Evolutionary conservation across 2,329 filamentous ascomycete species (phyloP).

Genomic region (Myriangium duriaei): DNA sequence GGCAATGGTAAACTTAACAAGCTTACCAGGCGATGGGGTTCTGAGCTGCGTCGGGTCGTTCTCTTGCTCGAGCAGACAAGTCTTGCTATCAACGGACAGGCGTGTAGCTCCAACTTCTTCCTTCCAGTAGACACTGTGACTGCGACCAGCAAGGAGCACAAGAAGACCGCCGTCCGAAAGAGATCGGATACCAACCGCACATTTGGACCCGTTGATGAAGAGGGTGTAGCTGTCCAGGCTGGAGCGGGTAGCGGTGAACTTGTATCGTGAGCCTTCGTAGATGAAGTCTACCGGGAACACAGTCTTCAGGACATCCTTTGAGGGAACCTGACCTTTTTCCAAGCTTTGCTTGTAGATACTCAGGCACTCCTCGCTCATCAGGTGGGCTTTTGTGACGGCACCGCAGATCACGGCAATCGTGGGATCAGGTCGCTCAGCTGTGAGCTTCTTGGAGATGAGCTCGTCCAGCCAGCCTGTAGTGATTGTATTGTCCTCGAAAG

Average conservation of each 20-base stretch:
- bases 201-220: constrained; percentile 98
- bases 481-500: constrained; percentile 98
- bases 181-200: constrained; percentile 80
- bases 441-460: constrained; percentile 94
- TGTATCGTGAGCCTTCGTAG: constrained; percentile 92
- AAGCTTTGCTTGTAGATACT: constrained; percentile 76
- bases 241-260: constrained; percentile 91
- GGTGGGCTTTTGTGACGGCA: constrained; percentile 87
- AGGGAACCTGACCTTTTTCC: constrained; percentile 93
- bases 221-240: constrained; percentile 90
- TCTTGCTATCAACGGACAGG: constrained; percentile 94
- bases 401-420: constrained; percentile 92
- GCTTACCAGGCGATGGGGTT: constrained; percentile 88
- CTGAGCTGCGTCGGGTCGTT: constrained; percentile 96
- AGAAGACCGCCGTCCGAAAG: constrained; percentile 89
- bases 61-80: constrained; percentile 93
- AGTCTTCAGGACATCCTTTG: constrained; percentile 93
- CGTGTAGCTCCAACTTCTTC: constrained; percentile 94
- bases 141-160: constrained; percentile 78
- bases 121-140: constrained; percentile 99
- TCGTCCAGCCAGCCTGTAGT: constrained; percentile 98
- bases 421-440: constrained; percentile 85
- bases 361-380: constrained; percentile 82
- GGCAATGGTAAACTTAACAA: constrained; percentile 94
- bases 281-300: constrained; percentile 98